These are phyloP conservation scores for Chaetomiaceae sp. DNA, from an alignment of 2,329 filamentous ascomycete species.

Conservation along the genomic window DNA sequence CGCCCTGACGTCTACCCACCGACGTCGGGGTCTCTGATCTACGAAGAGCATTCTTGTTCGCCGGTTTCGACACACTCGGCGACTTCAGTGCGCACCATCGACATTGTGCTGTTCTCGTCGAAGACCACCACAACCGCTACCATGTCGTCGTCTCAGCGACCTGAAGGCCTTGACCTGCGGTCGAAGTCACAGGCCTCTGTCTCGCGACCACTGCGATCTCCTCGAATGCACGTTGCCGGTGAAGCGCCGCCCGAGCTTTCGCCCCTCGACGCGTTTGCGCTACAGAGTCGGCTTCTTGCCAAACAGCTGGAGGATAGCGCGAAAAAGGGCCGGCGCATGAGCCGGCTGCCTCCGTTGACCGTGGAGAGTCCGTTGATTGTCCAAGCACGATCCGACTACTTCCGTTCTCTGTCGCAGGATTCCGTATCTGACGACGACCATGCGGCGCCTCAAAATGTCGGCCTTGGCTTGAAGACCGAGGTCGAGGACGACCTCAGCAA, in stretches of 20 bases:
- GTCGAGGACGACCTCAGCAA: slow-evolving; percentile 50
- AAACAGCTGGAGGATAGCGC: slow-evolving; percentile 77
- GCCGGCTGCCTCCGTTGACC: slow-evolving; percentile 75
- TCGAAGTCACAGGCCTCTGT: slow-evolving; percentile 49
- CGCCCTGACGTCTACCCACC: slow-evolving; percentile 8
- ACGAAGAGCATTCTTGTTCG: background rate
- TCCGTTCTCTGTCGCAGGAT: slow-evolving; percentile 66
- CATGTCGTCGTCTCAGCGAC: slow-evolving; percentile 47
- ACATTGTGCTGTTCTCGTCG: background rate
- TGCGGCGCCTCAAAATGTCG: slow-evolving; percentile 32
- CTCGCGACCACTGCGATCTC: slow-evolving; percentile 59
- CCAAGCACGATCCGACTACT: slow-evolving; percentile 72
- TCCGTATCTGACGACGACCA: slow-evolving; percentile 43
- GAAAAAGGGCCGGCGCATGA: slow-evolving; percentile 63
- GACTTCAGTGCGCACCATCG: slow-evolving; percentile 6
- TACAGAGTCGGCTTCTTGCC: slow-evolving; percentile 82
- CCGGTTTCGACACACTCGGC: background rate
- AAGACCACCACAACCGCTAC: slow-evolving; percentile 15
- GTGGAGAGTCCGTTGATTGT: slow-evolving; percentile 73
- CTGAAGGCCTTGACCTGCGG: slow-evolving; percentile 54
- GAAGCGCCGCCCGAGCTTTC: slow-evolving; percentile 85
- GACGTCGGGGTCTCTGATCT: slow-evolving; percentile 4
- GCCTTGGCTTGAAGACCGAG: slow-evolving; percentile 47
- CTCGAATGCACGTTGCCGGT: slow-evolving; percentile 68
- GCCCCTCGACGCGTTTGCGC: slow-evolving; percentile 88